Percentiles rank a stretch among this genome's conserved stretches.
Conservation (phyloP, 169 alveolate genomes). For the Eimeria praecox region DNA sequence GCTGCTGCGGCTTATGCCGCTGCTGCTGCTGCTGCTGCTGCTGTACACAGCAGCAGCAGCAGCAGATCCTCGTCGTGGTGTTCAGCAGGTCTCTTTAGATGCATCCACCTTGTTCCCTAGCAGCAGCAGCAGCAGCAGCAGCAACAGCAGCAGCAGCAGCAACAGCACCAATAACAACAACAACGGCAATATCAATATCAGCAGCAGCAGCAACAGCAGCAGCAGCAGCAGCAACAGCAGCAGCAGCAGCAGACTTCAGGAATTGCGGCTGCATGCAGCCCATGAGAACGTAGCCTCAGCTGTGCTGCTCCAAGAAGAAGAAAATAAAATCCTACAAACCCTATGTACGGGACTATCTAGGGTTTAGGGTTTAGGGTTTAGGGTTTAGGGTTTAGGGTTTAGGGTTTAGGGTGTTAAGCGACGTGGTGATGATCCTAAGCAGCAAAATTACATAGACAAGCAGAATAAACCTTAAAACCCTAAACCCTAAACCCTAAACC, state of each 20-base stretch:
- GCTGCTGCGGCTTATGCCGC: constrained; percentile 11
- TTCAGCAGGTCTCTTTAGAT: not conserved
- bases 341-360: not conserved
- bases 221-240: constrained; percentile 41
- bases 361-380: constrained; percentile 35
- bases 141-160: constrained; percentile 18
- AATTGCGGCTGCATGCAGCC: not conserved
- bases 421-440: too few species aligned
- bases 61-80: not conserved
- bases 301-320: constrained; percentile 15
- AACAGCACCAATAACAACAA: constrained; percentile 1
- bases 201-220: constrained; percentile 15
- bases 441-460: too few species aligned
- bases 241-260: constrained; percentile 7
- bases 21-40: constrained; percentile 17
- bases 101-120: not conserved
- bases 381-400: constrained; percentile 21
- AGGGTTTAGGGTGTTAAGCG: constrained; percentile 2
- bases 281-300: not conserved
- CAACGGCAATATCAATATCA: not conserved
- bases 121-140: constrained; percentile 20
- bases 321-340: not conserved
- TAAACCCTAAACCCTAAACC: constrained; percentile 43
- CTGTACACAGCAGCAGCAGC: constrained; percentile 2
- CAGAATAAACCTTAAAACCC: not conserved